A percentile compares a stretch with the other conserved stretches of the same genome.
phyloP scores from a whole-genome alignment of 2,329 filamentous ascomycete species.

The Botrytis elliptica region DNA sequence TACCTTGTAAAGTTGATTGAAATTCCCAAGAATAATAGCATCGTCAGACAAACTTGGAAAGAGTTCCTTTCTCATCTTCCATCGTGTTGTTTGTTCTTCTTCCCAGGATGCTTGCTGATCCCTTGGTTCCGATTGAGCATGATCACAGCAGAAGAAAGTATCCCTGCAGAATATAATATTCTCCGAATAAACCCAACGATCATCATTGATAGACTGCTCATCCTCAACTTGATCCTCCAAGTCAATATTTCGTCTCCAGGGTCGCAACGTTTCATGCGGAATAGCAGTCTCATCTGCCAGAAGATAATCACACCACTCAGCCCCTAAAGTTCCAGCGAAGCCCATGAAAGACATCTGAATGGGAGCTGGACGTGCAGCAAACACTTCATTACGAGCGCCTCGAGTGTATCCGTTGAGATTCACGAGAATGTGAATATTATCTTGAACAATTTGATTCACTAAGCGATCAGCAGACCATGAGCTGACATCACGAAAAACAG shows the following conservation, averaged over 20 bases:
- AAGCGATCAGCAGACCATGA: slow-evolving; percentile 81
- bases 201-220: slow-evolving; percentile 57
- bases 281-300: slow-evolving; percentile 87
- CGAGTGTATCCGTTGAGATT: slow-evolving; percentile 98
- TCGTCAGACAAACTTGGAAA: slow-evolving; percentile 83
- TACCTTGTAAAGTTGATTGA: slow-evolving; percentile 98
- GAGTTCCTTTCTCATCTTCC: slow-evolving; percentile 89
- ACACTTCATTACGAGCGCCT: slow-evolving; percentile 95
- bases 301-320: slow-evolving; percentile 98
- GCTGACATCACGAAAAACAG: slow-evolving; percentile 86
- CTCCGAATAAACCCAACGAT: slow-evolving; percentile 92
- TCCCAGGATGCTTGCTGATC: slow-evolving; percentile 74
- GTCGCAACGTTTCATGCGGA: slow-evolving; percentile 75
- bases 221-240: slow-evolving; percentile 70
- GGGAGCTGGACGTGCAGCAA: slow-evolving; percentile 88
- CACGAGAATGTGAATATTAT: slow-evolving; percentile 90
- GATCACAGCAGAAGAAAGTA: slow-evolving; percentile 98
- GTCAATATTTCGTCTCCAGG: slow-evolving; percentile 71
- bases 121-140: slow-evolving; percentile 79
- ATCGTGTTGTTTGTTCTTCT: slow-evolving; percentile 76
- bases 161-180: slow-evolving; percentile 94
- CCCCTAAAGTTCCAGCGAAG: slow-evolving; percentile 91
- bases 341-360: slow-evolving; percentile 99
- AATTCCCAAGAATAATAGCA: slow-evolving; percentile 90
- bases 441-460: slow-evolving; percentile 79